These are phyloP conservation scores for Podaxis rugospora DNA, from an alignment of 768 basidiomycete genomes.

Conservation along the genomic window DNA sequence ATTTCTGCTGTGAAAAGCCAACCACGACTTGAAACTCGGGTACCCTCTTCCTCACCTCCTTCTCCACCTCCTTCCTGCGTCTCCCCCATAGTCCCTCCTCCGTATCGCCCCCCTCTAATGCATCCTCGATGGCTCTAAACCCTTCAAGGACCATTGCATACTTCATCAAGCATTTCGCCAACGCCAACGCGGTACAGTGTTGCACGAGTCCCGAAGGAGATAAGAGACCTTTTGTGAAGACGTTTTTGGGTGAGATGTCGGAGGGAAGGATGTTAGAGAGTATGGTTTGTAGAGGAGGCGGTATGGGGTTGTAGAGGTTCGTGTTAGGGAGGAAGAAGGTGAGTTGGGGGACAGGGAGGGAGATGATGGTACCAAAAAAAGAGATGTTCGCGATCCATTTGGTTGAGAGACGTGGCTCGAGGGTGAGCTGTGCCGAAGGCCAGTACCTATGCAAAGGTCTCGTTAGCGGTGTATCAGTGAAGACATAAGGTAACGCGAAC, in stretches of 20 bases:
- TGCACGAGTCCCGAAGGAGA: conserved; percentile 72
- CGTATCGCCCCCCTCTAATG: conserved; percentile 56
- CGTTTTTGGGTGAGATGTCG: conserved; percentile 62
- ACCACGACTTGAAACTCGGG: conserved; percentile 88
- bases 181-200: conserved; percentile 75
- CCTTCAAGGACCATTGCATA: conserved; percentile 47
- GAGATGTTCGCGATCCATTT: conserved; percentile 91
- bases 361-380: conserved; percentile 75
- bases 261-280: conserved; percentile 78
- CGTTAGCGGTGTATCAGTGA: conserved; percentile 11
- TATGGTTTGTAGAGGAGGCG: conserved; percentile 67
- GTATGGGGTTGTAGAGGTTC: conserved; percentile 58
- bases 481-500: conserved; percentile 30
- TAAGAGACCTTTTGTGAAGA: conserved; percentile 81
- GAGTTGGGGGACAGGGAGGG: conserved; percentile 62
- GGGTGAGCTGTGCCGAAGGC: conserved; percentile 59
- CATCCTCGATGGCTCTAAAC: conserved; percentile 44
- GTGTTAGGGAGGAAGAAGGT: conserved; percentile 53
- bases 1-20: conserved; percentile 67
- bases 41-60: conserved; percentile 68
- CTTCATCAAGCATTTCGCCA: conserved; percentile 75
- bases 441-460: conserved; percentile 53
- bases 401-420: conserved; percentile 84
- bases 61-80: conserved; percentile 63
- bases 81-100: conserved; percentile 70